A percentile compares a stretch with the other conserved stretches of the same genome.
phyloP scores from a whole-genome alignment of 805 yeast genomes.

The Wickerhamomyces subpelliculosus region DNA sequence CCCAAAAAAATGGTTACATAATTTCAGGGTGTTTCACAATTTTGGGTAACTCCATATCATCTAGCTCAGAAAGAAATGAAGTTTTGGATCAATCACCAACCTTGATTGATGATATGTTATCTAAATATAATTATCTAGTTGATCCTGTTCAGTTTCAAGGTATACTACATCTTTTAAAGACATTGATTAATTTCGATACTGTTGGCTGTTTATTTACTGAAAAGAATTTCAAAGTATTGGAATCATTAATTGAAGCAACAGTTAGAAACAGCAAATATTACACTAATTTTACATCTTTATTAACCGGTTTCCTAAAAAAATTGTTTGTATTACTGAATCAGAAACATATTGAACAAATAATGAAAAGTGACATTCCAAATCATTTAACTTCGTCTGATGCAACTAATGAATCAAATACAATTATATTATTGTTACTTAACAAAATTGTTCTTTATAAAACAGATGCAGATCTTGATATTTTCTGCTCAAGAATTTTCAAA shows the following conservation, averaged over 20 bases:
- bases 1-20: constrained; percentile 16
- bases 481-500: constrained; percentile 9
- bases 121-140: constrained; percentile 12
- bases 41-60: constrained; percentile 19
- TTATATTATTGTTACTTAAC: constrained; percentile 11
- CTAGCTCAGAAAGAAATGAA: constrained; percentile 8
- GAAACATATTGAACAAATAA: constrained; percentile 2
- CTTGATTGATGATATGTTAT: constrained; percentile 6
- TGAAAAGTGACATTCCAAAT: constrained; percentile 4
- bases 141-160: constrained; percentile 23
- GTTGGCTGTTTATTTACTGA: constrained; percentile 9
- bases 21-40: constrained; percentile 15
- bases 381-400: constrained; percentile 5
- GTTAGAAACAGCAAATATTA: constrained; percentile 17
- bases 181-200: constrained; percentile 8
- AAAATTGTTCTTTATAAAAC: constrained; percentile 15
- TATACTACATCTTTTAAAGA: constrained; percentile 16
- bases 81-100: constrained; percentile 9
- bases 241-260: constrained; percentile 15
- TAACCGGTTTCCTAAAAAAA: constrained; percentile 16
- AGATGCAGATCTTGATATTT: constrained; percentile 1
- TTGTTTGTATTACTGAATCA: constrained; percentile 10
- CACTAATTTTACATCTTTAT: constrained; percentile 13
- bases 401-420: constrained; percentile 9
- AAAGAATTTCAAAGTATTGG: constrained; percentile 2